phyloP scores from a whole-genome alignment of 2,329 filamentous ascomycete genomes.

The Fusarium hostae region DNA sequence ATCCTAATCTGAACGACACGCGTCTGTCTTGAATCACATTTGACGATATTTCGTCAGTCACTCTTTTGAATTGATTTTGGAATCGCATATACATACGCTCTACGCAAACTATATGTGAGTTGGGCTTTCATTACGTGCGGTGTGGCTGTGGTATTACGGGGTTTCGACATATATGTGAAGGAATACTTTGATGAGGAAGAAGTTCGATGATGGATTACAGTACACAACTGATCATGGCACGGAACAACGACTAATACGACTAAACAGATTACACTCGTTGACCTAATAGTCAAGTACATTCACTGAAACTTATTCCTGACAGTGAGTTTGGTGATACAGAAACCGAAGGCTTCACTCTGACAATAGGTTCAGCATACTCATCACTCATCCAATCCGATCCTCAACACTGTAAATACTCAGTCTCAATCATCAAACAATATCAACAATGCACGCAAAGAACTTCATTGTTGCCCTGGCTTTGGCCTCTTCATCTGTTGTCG shows the following conservation, averaged over 20 bases:
- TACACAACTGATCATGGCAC: neutral
- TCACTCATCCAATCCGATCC: constrained; percentile 32
- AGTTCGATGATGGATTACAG: neutral
- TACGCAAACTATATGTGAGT: constrained; percentile 47
- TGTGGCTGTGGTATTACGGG: neutral
- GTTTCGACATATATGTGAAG: neutral
- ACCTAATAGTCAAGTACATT: constrained; percentile 69
- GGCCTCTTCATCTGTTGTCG: constrained; percentile 58
- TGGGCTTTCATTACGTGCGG: neutral
- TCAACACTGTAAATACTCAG: constrained; percentile 33
- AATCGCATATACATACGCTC: constrained; percentile 46
- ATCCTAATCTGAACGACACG: constrained; percentile 44
- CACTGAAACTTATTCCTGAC: constrained; percentile 63
- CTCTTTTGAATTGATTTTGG: constrained; percentile 55
- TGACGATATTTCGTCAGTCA: constrained; percentile 60
- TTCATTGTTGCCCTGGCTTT: constrained; percentile 60
- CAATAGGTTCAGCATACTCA: constrained; percentile 27
- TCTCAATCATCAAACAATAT: constrained; percentile 35
- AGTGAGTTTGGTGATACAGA: constrained; percentile 45
- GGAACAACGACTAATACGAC: constrained; percentile 17
- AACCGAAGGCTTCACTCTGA: constrained; percentile 9
- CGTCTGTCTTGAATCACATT: constrained; percentile 45
- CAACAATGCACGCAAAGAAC: constrained; percentile 61
- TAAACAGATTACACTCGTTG: constrained; percentile 59
- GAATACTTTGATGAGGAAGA: neutral